A percentile compares a stretch with the other conserved stretches of the same genome.
phyloP scores from a whole-genome alignment of 768 basidiomycete genomes.

The Suillus plorans region DNA sequence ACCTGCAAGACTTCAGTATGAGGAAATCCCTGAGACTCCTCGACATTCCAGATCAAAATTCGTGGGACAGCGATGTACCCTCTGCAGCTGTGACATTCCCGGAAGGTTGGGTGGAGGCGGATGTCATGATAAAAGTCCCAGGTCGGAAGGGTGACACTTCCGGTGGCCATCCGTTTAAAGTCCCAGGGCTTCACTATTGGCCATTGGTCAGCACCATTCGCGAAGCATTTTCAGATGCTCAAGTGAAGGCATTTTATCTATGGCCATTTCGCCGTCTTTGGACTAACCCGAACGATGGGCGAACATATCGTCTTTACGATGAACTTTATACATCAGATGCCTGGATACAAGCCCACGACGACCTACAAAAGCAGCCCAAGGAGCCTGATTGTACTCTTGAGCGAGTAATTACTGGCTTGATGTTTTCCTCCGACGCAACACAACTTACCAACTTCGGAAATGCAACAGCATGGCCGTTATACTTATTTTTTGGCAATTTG shows the following conservation, averaged over 20 bases:
- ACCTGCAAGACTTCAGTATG: slow-evolving; percentile 4
- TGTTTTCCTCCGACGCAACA: slow-evolving; percentile 12
- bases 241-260: slow-evolving; percentile 18
- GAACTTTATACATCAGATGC: slow-evolving; percentile 20
- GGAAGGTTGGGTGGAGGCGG: neutral
- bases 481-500: slow-evolving; percentile 17
- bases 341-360: slow-evolving; percentile 16
- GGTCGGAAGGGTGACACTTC: neutral
- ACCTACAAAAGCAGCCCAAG: slow-evolving; percentile 13
- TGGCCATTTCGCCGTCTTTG: slow-evolving; percentile 22
- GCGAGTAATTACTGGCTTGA: slow-evolving; percentile 4
- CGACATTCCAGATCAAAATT: neutral
- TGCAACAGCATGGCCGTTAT: slow-evolving; percentile 17
- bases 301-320: slow-evolving; percentile 12
- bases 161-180: neutral
- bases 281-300: slow-evolving; percentile 4
- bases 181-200: slow-evolving; percentile 16
- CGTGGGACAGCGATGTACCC: no score
- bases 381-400: slow-evolving; percentile 16
- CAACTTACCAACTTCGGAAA: neutral
- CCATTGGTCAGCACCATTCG: slow-evolving; percentile 15
- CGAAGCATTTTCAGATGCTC: slow-evolving; percentile 4
- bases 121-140: neutral
- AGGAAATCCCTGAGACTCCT: neutral
- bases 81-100: no score